Conservation (phyloP, 192 early-diverging fungal species). For the Coemansia sp. region DNA sequence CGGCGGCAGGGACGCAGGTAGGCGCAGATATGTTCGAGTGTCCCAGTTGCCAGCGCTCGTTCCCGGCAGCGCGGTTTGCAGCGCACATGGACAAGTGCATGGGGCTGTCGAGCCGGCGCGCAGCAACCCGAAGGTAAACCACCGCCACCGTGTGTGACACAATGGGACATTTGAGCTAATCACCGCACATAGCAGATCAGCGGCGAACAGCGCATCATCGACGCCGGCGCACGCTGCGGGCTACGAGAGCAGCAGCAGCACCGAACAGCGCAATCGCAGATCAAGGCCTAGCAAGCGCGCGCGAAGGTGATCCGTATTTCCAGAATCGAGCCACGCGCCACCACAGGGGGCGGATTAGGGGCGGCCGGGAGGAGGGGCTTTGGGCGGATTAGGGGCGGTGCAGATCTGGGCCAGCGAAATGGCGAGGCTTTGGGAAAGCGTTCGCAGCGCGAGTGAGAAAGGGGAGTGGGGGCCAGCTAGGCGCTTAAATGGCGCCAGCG, state of each 20-base stretch:
- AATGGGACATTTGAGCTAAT: background rate
- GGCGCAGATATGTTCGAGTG: constrained; percentile 69
- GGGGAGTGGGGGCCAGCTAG: background rate
- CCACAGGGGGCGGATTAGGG: constrained; percentile 7
- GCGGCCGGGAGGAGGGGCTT: constrained; percentile 1
- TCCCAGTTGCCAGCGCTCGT: constrained; percentile 72
- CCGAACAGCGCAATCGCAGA: constrained; percentile 30
- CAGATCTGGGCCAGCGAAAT: background rate
- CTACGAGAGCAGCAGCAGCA: constrained; percentile 50
- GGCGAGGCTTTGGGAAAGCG: constrained; percentile 2
- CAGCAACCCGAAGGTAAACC: constrained; percentile 48
- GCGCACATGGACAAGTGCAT: constrained; percentile 92
- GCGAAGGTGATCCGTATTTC: background rate
- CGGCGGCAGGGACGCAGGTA: constrained; percentile 16
- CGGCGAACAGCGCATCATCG: constrained; percentile 35
- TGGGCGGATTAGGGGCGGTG: constrained; percentile 9
- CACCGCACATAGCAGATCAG: constrained; percentile 15
- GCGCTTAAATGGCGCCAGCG: constrained; percentile 8
- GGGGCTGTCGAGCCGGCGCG: constrained; percentile 62
- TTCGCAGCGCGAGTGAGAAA: background rate
- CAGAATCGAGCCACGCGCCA: constrained; percentile 3
- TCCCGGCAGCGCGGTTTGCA: constrained; percentile 84
- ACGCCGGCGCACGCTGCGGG: constrained; percentile 35
- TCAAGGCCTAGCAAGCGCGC: constrained; percentile 3
- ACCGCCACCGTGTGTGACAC: no score